A percentile compares a stretch with the other conserved stretches of the same genome.
phyloP scores from a whole-genome alignment of 1,284 basidiomycete species.

The Moesziomyces parantarcticus region DNA sequence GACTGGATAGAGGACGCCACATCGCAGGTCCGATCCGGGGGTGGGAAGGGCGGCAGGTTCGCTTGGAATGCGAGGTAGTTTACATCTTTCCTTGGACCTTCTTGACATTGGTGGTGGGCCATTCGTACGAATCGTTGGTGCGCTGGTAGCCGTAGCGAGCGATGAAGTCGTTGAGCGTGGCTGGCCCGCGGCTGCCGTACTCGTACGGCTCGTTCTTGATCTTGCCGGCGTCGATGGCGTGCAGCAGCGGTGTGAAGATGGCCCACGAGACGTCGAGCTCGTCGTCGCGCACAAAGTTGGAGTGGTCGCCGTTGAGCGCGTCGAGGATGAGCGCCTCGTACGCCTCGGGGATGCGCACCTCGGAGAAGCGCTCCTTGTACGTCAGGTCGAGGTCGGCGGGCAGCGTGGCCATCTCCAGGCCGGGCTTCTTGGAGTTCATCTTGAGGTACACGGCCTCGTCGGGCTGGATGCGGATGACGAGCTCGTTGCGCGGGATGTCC shows the following conservation, averaged over 20 bases:
- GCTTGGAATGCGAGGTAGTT: background rate
- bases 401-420: conserved; percentile 53
- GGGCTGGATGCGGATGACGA: conserved; percentile 66
- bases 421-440: conserved; percentile 65
- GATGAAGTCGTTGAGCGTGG: conserved; percentile 61
- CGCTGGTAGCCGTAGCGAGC: conserved; percentile 59
- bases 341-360: conserved; percentile 65
- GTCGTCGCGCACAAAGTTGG: conserved; percentile 68
- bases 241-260: conserved; percentile 67
- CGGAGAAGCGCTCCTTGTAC: conserved; percentile 63
- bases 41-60: too few species aligned
- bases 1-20: too few species aligned
- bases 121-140: conserved; percentile 56
- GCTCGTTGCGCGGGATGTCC: conserved; percentile 61
- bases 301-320: conserved; percentile 67
- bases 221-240: conserved; percentile 65
- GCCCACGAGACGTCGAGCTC: conserved; percentile 67
- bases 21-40: too few species aligned
- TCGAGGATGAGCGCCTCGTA: conserved; percentile 68
- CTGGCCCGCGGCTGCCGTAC: conserved; percentile 64
- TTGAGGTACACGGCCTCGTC: conserved; percentile 66
- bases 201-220: conserved; percentile 61
- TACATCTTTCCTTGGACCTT: conserved; percentile 56
- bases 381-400: conserved; percentile 61
- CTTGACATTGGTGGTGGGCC: conserved; percentile 61